phyloP scores from a whole-genome alignment of 75 land plant species.

The Picea glauca region DNA sequence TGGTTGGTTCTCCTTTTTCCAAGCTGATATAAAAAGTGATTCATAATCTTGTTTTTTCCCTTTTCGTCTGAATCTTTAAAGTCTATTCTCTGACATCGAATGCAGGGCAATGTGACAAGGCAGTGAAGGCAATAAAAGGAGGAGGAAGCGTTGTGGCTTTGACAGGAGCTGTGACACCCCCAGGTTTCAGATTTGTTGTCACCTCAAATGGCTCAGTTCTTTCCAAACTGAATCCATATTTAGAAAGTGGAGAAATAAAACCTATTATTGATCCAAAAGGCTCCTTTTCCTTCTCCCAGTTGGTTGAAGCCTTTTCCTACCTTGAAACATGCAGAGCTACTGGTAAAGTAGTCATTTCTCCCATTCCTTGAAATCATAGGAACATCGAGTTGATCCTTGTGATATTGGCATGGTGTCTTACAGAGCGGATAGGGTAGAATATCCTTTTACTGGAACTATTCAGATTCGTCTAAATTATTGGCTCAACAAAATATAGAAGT shows the following conservation, averaged over 20 bases:
- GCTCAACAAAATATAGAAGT: no score
- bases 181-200: conserved; percentile 75
- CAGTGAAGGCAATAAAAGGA: conserved; percentile 76
- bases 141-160: conserved; percentile 73
- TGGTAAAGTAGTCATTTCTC: conserved; percentile 84
- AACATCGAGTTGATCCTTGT: no score
- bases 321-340: conserved; percentile 73
- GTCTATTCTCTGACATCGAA: not conserved
- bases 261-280: conserved; percentile 79
- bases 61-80: not conserved
- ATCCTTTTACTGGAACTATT: no score
- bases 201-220: conserved; percentile 64
- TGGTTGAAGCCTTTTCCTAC: conserved; percentile 70
- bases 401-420: no score
- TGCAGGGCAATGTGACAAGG: conserved; percentile 74
- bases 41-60: not conserved
- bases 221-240: conserved; percentile 65
- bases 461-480: no score
- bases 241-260: conserved; percentile 75
- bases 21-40: not conserved
- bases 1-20: not conserved
- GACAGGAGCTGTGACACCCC: conserved; percentile 59
- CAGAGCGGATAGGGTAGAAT: no score
- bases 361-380: conserved; percentile 48
- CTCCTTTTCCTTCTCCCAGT: conserved; percentile 49